Evolutionary conservation across 2,329 filamentous ascomycete genomes (phyloP), one percentile per base, ranked within the genome.

Genomic region (Pestalotiopsis sp.): DNA sequence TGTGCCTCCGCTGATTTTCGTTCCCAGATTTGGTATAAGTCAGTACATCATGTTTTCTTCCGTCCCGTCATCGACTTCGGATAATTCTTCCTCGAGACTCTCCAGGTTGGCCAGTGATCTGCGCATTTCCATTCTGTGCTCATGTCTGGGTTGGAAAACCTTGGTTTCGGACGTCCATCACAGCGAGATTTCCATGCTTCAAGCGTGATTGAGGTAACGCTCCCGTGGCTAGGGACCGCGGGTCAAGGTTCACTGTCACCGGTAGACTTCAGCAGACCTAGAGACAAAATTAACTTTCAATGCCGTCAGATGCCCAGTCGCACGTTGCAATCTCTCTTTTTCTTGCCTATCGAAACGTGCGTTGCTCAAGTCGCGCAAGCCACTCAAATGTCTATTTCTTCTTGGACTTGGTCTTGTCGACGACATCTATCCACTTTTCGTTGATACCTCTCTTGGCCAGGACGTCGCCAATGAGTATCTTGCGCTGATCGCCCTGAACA

Each of bases 321-420:
- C 45, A 52, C 45, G 45, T 52, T 52, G 17, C 20, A n/a, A 52
- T 52, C 31, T 36, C 6, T 36, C 31, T 52, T n/a, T 52, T 52
- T 23, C 45, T 20, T 9, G n/a, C 17, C 20, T 36, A 36, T 36
- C 31, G 6, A n/a, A 52, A 52, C 45, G 45, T 52, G 45, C 45
- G 20, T 36, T 36, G 31, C 31, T 36, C 31, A 36, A 36, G 31
- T 36, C 45, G 17, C 20, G 45, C 45, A 52, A 49, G 13, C 41
- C n/a, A n/a, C 45, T 9, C 9, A 27, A 12, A 27, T 65, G 38
- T 27, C 61, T 66, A 68, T 41, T 68, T 68, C 67, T 68, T 68
- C 67, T 91, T 91, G 72, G 87, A 87, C 79, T 91, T 90, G 4
- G 88, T 90, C 81, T 91, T 92, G 76, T 92, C 90, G 68, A 90